These are phyloP conservation scores for Pouteria campechiana DNA, from an alignment of 179 eudicot species.

Conservation along the genomic window DNA sequence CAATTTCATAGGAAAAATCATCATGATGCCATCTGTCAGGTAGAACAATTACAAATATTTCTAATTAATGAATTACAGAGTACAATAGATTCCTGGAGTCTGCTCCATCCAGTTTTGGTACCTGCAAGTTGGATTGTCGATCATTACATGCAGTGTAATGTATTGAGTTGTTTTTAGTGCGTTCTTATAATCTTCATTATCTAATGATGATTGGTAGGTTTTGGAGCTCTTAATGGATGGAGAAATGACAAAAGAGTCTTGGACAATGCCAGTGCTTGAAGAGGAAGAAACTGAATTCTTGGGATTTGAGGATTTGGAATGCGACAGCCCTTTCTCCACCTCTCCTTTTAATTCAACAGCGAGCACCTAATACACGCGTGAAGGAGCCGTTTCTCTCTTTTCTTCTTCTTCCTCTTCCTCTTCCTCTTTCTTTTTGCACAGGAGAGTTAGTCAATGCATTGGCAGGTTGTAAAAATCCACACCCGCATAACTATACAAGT, in stretches of 20 bases:
- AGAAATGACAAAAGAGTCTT: slow-evolving; percentile 37
- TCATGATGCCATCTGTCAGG: not conserved
- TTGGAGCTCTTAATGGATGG: slow-evolving; percentile 47
- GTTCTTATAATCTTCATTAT: too few relatives aligned
- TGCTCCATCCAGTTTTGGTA: too few relatives aligned
- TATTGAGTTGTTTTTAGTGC: not conserved
- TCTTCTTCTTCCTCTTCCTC: too few relatives aligned
- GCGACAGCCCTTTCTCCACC: slow-evolving; percentile 37
- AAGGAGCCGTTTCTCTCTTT: too few relatives aligned
- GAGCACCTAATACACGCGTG: too few relatives aligned
- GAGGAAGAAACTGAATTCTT: slow-evolving; percentile 53
- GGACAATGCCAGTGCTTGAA: slow-evolving; percentile 76
- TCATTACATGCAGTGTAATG: not conserved
- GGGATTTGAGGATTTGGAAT: slow-evolving; percentile 81
- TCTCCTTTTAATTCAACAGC: slow-evolving; percentile 38
- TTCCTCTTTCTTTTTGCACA: too few relatives aligned
- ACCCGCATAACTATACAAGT: too few relatives aligned
- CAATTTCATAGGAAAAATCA: too few relatives aligned
- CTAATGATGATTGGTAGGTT: slow-evolving; percentile 41
- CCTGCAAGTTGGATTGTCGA: not conserved
- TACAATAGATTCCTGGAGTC: too few relatives aligned
- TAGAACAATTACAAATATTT: not conserved
- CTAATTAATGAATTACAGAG: not conserved
- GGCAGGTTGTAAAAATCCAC: too few relatives aligned
- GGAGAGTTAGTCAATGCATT: too few relatives aligned